Conservation (phyloP, 2,329 filamentous ascomycete species). For the Tolypocladium nubicola region DNA sequence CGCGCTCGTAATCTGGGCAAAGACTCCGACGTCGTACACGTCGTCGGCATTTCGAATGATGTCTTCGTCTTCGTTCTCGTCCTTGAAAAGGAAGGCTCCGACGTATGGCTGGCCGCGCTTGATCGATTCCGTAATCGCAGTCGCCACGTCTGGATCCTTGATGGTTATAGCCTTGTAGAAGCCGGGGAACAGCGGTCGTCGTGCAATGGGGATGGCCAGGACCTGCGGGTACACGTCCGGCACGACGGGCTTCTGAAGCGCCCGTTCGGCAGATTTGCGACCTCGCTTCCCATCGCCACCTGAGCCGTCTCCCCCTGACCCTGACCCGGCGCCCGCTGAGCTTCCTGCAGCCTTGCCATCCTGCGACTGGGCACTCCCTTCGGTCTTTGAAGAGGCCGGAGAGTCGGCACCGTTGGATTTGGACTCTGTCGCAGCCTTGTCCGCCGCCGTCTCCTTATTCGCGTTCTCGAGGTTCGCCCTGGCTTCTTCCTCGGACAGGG, state of each 20-base stretch:
- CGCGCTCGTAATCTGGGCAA: constrained; percentile 93
- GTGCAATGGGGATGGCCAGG: constrained; percentile 91
- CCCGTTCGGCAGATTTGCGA: constrained; percentile 60
- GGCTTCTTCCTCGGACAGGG: constrained; percentile 41
- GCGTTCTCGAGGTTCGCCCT: constrained; percentile 39
- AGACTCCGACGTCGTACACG: constrained; percentile 92
- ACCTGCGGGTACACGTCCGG: constrained; percentile 97
- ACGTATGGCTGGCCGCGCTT: constrained; percentile 96
- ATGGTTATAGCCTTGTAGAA: constrained; percentile 99
- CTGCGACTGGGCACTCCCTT: constrained; percentile 22
- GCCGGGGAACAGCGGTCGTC: constrained; percentile 86
- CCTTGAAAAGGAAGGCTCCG: constrained; percentile 92
- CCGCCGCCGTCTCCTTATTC: constrained; percentile 28
- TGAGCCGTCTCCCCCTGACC: constrained; percentile 41
- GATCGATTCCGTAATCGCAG: constrained; percentile 91
- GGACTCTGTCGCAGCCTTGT: constrained; percentile 36
- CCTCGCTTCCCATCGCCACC: constrained; percentile 58
- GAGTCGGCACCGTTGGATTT: constrained; percentile 31
- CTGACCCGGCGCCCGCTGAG: constrained; percentile 42
- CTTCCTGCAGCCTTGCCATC: constrained; percentile 45
- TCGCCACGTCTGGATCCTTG: constrained; percentile 80
- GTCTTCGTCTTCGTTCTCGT: constrained; percentile 88
- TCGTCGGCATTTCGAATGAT: constrained; percentile 84
- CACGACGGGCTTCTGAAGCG: constrained; percentile 76
- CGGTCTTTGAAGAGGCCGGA: constrained; percentile 34